These are phyloP conservation scores for Glarea lozoyensis DNA, from an alignment of 495 filamentous ascomycete species.

Conservation along the genomic window DNA sequence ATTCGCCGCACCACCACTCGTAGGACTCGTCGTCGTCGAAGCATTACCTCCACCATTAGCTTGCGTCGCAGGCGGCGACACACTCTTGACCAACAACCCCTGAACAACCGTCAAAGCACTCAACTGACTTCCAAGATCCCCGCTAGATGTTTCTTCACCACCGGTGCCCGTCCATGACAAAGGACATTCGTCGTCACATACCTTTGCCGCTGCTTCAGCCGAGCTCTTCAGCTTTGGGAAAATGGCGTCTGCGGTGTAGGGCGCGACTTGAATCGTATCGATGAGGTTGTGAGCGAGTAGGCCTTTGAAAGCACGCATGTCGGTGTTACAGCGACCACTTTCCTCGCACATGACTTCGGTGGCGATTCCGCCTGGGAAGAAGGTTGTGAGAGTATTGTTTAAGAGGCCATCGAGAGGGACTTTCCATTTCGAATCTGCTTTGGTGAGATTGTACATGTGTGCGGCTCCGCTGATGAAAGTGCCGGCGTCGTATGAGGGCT, in stretches of 20 bases:
- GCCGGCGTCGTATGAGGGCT: slow-evolving; percentile 73
- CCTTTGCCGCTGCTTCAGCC: slow-evolving; percentile 49
- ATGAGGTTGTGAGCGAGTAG: slow-evolving; percentile 65
- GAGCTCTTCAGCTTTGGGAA: slow-evolving; percentile 45
- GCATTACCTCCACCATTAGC: slow-evolving; percentile 7
- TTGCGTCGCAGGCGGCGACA: slow-evolving; percentile 31
- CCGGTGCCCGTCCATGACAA: slow-evolving; percentile 48
- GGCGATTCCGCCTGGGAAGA: slow-evolving; percentile 49
- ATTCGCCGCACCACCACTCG: slow-evolving; percentile 52
- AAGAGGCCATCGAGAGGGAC: slow-evolving; percentile 45
- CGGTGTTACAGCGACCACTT: slow-evolving; percentile 53
- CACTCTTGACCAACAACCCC: slow-evolving; percentile 43
- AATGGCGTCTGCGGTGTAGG: slow-evolving; percentile 47
- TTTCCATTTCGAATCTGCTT: slow-evolving; percentile 46
- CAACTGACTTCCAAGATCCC: slow-evolving; percentile 66
- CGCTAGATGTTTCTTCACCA: slow-evolving; percentile 20
- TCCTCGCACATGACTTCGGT: slow-evolving; percentile 65
- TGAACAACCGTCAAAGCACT: slow-evolving; percentile 59
- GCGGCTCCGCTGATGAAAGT: slow-evolving; percentile 66
- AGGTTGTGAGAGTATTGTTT: slow-evolving; percentile 43
- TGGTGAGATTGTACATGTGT: slow-evolving; percentile 67
- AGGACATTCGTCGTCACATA: slow-evolving; percentile 47
- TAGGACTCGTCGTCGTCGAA: not conserved
- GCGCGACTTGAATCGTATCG: slow-evolving; percentile 55
- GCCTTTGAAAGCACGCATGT: slow-evolving; percentile 69